These are phyloP conservation scores for Nakaseomyces bracarensis DNA, from an alignment of 1,139 yeast species.

Conservation along the genomic window DNA sequence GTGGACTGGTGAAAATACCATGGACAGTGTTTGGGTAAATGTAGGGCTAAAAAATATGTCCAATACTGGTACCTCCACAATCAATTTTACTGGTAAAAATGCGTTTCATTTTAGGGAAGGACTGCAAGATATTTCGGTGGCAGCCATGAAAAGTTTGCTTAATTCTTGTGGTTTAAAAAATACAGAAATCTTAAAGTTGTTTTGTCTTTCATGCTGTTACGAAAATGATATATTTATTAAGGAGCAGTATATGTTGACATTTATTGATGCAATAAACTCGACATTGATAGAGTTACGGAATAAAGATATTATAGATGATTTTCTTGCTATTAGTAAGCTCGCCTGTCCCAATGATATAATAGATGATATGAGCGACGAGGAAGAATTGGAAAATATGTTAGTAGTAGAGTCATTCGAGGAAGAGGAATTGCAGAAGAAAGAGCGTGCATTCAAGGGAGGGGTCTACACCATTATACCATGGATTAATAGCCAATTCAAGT, in stretches of 20 bases:
- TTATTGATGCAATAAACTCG: constrained; percentile 43
- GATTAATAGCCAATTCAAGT: constrained; percentile 54
- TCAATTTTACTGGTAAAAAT: constrained; percentile 8
- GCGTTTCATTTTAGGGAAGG: constrained; percentile 32
- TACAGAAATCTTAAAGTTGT: constrained; percentile 49
- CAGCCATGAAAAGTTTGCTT: constrained; percentile 64
- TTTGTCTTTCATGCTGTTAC: constrained; percentile 49
- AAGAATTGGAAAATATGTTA: constrained; percentile 6
- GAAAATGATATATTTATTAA: constrained; percentile 50
- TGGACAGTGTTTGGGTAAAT: background rate
- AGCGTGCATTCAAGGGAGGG: constrained; percentile 35
- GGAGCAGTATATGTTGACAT: constrained; percentile 40
- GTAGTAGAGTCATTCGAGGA: constrained; percentile 47
- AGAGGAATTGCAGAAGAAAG: constrained; percentile 42
- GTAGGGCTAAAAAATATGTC: constrained; percentile 27
- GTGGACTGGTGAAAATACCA: constrained; percentile 31
- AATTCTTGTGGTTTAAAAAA: constrained; percentile 72
- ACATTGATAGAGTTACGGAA: background rate
- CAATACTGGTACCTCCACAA: constrained; percentile 11
- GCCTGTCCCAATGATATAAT: constrained; percentile 21
- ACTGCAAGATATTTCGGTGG: constrained; percentile 48
- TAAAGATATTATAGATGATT: constrained; percentile 26
- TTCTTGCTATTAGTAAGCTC: constrained; percentile 61
- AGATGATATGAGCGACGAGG: constrained; percentile 7
- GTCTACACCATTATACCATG: constrained; percentile 47